phyloP scores from a whole-genome alignment of 352 stramenopile species.

The Globisporangium nunn region DNA sequence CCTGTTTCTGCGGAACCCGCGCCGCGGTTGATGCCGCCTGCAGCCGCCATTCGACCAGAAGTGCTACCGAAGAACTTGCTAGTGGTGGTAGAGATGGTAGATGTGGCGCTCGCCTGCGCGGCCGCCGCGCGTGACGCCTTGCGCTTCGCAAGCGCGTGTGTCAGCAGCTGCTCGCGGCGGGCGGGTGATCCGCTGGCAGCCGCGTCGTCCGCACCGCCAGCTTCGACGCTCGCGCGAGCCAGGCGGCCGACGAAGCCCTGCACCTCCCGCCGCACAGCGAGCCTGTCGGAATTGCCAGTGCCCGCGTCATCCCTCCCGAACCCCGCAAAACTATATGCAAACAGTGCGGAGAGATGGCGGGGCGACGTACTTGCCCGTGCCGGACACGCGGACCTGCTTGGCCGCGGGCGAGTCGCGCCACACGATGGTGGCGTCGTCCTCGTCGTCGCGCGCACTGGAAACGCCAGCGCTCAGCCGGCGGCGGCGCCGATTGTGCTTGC shows the following conservation, averaged over 20 bases:
- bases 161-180: constrained; percentile 12
- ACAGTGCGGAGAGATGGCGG: not conserved
- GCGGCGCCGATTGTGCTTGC: constrained; percentile 5
- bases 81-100: not conserved
- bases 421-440: constrained; percentile 43
- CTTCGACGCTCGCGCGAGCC: constrained; percentile 39
- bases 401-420: constrained; percentile 76
- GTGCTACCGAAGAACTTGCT: not conserved
- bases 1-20: constrained; percentile 6
- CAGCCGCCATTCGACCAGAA: not conserved
- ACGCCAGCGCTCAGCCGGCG: not conserved
- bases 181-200: constrained; percentile 1
- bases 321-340: not conserved
- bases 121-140: not conserved
- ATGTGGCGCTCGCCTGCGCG: not conserved
- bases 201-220: not conserved
- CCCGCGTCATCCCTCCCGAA: not conserved
- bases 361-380: constrained; percentile 40
- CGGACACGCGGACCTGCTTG: constrained; percentile 74
- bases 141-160: constrained; percentile 13
- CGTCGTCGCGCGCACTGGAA: constrained; percentile 3
- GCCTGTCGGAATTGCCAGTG: constrained; percentile 5
- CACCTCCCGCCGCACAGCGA: constrained; percentile 58
- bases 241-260: constrained; percentile 63
- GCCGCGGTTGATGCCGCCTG: constrained; percentile 16